A percentile compares a stretch with the other conserved stretches of the same genome.
Conservation (phyloP, 441 rosid genomes). For the Pelargonium myrrhifolium region DNA sequence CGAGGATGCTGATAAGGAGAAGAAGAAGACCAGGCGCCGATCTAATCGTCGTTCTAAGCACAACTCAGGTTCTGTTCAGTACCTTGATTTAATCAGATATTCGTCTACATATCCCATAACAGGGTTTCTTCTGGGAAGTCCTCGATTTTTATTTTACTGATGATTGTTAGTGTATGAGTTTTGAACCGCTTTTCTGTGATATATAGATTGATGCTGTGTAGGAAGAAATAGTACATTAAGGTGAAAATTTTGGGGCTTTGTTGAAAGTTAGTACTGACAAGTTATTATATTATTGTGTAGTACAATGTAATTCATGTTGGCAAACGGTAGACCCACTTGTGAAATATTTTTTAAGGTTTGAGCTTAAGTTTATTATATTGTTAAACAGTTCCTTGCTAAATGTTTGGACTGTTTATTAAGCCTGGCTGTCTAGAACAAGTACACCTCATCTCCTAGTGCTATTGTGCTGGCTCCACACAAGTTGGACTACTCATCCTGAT, state of each 20-base stretch:
- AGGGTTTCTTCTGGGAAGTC: background rate
- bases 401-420: background rate
- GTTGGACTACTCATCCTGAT: background rate
- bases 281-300: too few relatives aligned
- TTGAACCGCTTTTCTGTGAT: background rate
- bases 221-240: background rate
- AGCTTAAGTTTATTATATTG: background rate
- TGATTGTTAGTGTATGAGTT: background rate
- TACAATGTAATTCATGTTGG: too few relatives aligned
- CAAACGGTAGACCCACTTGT: background rate
- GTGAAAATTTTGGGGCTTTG: background rate
- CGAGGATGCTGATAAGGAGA: conserved; percentile 56
- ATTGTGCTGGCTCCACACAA: background rate
- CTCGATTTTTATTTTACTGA: background rate
- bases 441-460: background rate
- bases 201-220: background rate
- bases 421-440: background rate
- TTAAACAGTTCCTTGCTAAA: background rate
- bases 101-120: background rate
- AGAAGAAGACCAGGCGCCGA: conserved; percentile 62
- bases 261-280: too few relatives aligned
- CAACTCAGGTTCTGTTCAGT: conserved; percentile 22
- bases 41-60: conserved; percentile 59
- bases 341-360: background rate
- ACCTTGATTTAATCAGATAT: background rate